Conservation (phyloP, 768 basidiomycete genomes). For the Tephrocybe rancida region DNA sequence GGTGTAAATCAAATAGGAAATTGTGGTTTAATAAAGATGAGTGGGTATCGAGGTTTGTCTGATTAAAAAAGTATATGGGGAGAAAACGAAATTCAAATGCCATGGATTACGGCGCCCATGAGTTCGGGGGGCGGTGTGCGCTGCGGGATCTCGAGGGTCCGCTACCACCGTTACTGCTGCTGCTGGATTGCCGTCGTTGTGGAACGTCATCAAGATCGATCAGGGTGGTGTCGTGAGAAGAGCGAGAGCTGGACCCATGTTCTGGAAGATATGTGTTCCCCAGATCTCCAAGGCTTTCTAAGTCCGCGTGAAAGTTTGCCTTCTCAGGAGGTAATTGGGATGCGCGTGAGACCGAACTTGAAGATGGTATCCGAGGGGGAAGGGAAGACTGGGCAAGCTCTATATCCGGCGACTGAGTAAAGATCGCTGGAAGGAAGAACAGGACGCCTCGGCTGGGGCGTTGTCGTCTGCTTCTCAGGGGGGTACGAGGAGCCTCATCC, state of each 20-base stretch:
- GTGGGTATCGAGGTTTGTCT: constrained; percentile 13
- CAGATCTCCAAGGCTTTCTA: constrained; percentile 32
- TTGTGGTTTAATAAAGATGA: background rate
- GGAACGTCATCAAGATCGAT: constrained; percentile 20
- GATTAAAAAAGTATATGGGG: constrained; percentile 9
- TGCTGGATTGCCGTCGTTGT: constrained; percentile 26
- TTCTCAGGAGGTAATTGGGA: constrained; percentile 48
- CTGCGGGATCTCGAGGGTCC: constrained; percentile 24
- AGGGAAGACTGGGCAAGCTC: constrained; percentile 39
- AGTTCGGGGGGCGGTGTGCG: constrained; percentile 19
- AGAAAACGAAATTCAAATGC: background rate
- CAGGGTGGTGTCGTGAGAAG: constrained; percentile 19
- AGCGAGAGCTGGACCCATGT: constrained; percentile 15
- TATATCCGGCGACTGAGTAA: constrained; percentile 54
- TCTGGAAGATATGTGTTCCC: constrained; percentile 11
- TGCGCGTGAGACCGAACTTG: constrained; percentile 21
- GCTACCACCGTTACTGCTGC: constrained; percentile 15
- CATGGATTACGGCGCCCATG: constrained; percentile 15
- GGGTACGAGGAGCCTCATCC: constrained; percentile 44
- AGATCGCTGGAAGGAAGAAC: constrained; percentile 84
- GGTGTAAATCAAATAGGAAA: background rate
- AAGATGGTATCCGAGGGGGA: constrained; percentile 24
- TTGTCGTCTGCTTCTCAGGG: constrained; percentile 49
- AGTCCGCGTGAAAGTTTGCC: constrained; percentile 35
- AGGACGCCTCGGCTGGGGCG: constrained; percentile 60